Base-by-base conservation (phyloP, 371 early-diverging fungal genomes). In the Choanephora cucurbitarum region DNA sequence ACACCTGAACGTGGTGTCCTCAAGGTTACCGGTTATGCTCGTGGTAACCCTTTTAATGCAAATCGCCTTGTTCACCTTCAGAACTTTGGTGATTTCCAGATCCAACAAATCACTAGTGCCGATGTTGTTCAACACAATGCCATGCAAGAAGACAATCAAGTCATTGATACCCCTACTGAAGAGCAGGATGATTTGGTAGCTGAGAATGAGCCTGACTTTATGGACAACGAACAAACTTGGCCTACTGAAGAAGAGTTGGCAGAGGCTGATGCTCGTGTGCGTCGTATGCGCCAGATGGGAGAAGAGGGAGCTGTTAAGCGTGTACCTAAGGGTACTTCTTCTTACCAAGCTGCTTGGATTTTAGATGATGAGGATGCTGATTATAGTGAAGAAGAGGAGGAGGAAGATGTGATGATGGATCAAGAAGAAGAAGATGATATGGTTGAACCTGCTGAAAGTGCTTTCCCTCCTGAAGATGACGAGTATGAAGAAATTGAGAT, bases 281-380 rank as follows among this genome's bases (percentile, higher is more conserved):
- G 79, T 42, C 66, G 62, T 33, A 66, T 77, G 72, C 69, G 62
- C n/a, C 34, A 44, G 8, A 34, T 54, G 34, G 58, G 52, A 9
- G 49, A 41, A 28, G 66, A 61, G 22, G 58, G 54, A 2, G 57
- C 51, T 34, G 55, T 42, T 3, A 44, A 86, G 60, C 83, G 90
- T 41, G 97, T 95, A 4, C 97, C 96, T 14, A 94, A 93, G 76
- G 97, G 97, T 32, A 96, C 95, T 19, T 96, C 96, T 5, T 68
- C 88, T 21, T 98, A 98, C 73, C 98, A 98, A 76, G 97, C 97
- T 18, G 94, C 95, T 1, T 98, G 98, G 98, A 94, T 98, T 66
- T 72, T 92, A 9, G 96, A 97, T 54, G 80, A 82, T 1, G 87
- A 81, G 18, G 81, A 82, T 52, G 87, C 85, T 43, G 80, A 77